These are phyloP conservation scores for Austroboletus niveus DNA, from an alignment of 1,284 basidiomycete species.

Conservation along the genomic window DNA sequence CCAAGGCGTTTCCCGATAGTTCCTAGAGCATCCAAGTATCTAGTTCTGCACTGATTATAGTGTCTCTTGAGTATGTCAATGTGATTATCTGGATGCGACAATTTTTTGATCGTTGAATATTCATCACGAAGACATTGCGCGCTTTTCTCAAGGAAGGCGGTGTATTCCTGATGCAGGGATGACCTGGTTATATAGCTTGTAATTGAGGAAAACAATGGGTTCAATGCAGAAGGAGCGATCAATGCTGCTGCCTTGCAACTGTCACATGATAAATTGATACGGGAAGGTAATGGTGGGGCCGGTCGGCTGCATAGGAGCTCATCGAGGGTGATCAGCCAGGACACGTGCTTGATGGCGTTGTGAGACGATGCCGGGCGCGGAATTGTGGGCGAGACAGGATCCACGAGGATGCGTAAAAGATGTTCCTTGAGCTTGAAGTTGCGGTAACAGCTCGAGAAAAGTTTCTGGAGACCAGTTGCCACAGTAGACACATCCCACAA, in stretches of 20 bases:
- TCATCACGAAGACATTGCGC: neutral
- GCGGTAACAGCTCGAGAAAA: constrained; percentile 3
- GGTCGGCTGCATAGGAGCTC: neutral
- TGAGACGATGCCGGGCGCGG: neutral
- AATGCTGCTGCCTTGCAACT: neutral
- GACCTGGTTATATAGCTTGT: no score
- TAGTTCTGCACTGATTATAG: neutral
- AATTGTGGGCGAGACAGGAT: neutral
- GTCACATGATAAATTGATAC: neutral
- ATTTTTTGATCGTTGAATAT: neutral
- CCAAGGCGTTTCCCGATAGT: neutral
- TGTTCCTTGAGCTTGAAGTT: neutral
- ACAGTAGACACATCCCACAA: neutral
- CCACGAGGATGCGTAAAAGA: neutral
- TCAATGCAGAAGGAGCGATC: neutral
- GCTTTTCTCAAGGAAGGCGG: neutral
- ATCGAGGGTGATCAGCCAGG: neutral
- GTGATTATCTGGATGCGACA: neutral
- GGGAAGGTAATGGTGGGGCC: neutral
- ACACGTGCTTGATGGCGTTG: neutral
- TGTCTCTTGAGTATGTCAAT: neutral
- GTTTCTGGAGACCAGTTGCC: neutral
- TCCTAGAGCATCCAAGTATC: neutral
- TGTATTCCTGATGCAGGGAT: neutral
- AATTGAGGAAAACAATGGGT: neutral